Evolutionary conservation across 768 basidiomycete genomes (phyloP).

Genomic region (Leccinum fibrillosum): DNA sequence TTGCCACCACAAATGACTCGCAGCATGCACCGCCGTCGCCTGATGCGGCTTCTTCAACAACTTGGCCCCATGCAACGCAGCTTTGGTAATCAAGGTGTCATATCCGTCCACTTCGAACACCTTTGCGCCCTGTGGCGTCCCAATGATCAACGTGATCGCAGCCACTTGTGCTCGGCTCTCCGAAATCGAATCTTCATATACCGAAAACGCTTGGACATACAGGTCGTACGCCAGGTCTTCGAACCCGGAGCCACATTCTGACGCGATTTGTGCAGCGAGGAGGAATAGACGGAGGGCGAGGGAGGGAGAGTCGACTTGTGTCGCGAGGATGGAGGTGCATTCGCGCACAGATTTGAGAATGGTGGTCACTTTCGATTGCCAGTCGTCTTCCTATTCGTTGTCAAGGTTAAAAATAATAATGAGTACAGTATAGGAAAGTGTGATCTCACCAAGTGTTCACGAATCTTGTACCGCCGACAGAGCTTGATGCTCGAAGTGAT

Average conservation of each 20-base stretch:
- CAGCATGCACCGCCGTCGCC: no score
- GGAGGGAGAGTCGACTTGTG: conserved; percentile 88
- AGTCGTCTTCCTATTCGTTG: conserved; percentile 67
- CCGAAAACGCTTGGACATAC: conserved; percentile 95
- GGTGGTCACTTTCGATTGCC: conserved; percentile 79
- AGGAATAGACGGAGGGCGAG: conserved; percentile 94
- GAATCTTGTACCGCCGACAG: conserved; percentile 80
- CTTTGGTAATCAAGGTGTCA: conserved; percentile 97
- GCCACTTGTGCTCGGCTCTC: conserved; percentile 94
- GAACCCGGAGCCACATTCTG: conserved; percentile 89
- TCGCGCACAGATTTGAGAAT: conserved; percentile 95
- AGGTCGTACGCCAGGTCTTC: conserved; percentile 97
- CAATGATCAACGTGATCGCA: conserved; percentile 95
- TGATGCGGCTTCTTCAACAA: conserved; percentile 92
- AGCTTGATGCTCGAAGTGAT: conserved; percentile 84
- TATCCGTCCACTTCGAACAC: conserved; percentile 97
- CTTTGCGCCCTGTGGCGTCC: conserved; percentile 79
- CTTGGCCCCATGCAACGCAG: conserved; percentile 85
- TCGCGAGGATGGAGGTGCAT: conserved; percentile 87
- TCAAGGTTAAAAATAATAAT: not conserved
- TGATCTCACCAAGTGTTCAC: conserved; percentile 58
- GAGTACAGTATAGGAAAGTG: not conserved
- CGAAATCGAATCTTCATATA: conserved; percentile 96
- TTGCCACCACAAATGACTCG: no score
- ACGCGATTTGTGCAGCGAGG: conserved; percentile 91